Percentiles rank a stretch among this genome's conserved stretches.
These are phyloP conservation scores for Talaromyces sp. DNA, from an alignment of 2,329 filamentous ascomycete species.

Conservation along the genomic window DNA sequence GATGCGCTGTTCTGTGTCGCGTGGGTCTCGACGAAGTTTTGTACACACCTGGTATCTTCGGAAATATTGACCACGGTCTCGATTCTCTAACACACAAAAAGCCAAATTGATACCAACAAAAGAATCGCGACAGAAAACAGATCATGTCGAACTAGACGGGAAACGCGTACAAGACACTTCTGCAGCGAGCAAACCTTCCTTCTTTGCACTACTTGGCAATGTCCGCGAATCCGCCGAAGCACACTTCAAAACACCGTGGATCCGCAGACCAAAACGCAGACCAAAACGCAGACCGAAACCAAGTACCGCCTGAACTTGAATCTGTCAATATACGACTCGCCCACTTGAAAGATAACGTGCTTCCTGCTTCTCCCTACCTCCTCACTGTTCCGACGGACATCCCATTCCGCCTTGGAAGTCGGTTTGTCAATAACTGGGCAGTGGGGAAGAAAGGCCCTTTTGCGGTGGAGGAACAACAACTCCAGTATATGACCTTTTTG, in stretches of 20 bases:
- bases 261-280: constrained; percentile 18
- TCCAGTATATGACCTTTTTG: constrained; percentile 61
- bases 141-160: not conserved
- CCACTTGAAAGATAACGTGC: constrained; percentile 36
- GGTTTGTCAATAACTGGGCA: constrained; percentile 44
- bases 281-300: constrained; percentile 16
- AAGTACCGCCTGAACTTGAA: constrained; percentile 22
- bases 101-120: not conserved
- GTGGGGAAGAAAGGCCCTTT: constrained; percentile 51
- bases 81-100: not conserved
- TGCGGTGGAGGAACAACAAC: constrained; percentile 50
- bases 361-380: constrained; percentile 43
- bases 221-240: constrained; percentile 32
- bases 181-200: constrained; percentile 3
- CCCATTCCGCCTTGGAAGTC: constrained; percentile 40
- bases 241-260: constrained; percentile 22
- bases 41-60: not conserved
- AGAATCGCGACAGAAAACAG: not conserved
- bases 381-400: constrained; percentile 44
- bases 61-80: not conserved
- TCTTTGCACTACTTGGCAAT: constrained; percentile 25
- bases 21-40: not conserved
- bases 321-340: constrained; percentile 34
- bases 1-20: not conserved
- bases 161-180: not conserved